Conservation (phyloP, 345 rosid species). For the Salix purpurea region DNA sequence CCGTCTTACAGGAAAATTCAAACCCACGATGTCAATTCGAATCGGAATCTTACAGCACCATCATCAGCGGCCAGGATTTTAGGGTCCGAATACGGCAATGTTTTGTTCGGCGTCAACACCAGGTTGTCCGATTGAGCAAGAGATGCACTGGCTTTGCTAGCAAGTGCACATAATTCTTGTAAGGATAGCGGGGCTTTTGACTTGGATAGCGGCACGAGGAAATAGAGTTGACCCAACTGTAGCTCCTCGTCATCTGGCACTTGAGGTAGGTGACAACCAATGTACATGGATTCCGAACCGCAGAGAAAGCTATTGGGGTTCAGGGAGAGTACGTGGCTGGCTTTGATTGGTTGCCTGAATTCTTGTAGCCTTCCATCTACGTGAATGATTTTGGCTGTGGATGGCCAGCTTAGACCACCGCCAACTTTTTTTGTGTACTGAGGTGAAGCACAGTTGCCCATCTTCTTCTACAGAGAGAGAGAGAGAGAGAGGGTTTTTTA, state of each 20-base stretch:
- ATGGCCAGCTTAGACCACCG: neutral
- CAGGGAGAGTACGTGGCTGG: slow-evolving; percentile 25
- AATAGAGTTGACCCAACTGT: slow-evolving; percentile 41
- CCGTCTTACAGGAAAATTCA: neutral
- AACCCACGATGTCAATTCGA: neutral
- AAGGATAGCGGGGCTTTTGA: slow-evolving; percentile 29
- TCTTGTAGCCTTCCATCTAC: slow-evolving; percentile 38
- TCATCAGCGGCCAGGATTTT: neutral
- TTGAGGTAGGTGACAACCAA: slow-evolving; percentile 20
- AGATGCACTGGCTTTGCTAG: slow-evolving; percentile 39
- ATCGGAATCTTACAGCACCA: slow-evolving; percentile 5
- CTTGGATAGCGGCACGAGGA: slow-evolving; percentile 40
- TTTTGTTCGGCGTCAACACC: neutral
- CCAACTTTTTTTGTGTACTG: neutral
- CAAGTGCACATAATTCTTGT: slow-evolving; percentile 38
- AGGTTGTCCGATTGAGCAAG: slow-evolving; percentile 3
- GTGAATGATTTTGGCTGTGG: slow-evolving; percentile 35
- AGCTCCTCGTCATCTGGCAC: slow-evolving; percentile 35
- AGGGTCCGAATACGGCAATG: neutral
- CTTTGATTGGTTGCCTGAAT: slow-evolving; percentile 31
- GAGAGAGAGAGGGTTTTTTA: neutral
- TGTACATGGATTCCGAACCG: slow-evolving; percentile 38
- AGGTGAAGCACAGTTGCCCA: slow-evolving; percentile 44
- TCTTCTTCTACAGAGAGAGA: neutral
- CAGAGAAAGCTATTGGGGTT: slow-evolving; percentile 42